A percentile compares a stretch with the other conserved stretches of the same genome.
phyloP scores from a whole-genome alignment of 495 filamentous ascomycete genomes.

The Astrothelium macrocarpum region DNA sequence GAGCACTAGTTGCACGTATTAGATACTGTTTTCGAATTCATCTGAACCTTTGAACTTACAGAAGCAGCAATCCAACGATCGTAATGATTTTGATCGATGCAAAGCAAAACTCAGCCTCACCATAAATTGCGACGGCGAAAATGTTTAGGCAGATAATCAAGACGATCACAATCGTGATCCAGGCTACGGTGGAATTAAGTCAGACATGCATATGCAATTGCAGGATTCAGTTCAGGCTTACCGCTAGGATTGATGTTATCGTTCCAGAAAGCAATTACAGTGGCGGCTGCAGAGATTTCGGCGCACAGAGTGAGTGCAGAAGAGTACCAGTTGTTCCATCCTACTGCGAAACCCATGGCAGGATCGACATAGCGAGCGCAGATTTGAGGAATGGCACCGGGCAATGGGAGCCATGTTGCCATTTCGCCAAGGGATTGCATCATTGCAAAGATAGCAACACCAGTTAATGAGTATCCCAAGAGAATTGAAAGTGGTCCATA shows the following conservation, averaged over 20 bases:
- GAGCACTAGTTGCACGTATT: too few relatives aligned
- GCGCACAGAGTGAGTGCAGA: constrained; percentile 19
- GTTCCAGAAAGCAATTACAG: constrained; percentile 43
- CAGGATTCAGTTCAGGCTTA: not conserved
- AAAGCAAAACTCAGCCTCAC: constrained; percentile 40
- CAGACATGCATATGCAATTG: constrained; percentile 17
- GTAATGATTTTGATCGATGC: constrained; percentile 38
- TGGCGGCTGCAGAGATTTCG: constrained; percentile 33
- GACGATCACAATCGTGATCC: constrained; percentile 39
- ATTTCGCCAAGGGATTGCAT: constrained; percentile 56
- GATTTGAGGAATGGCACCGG: constrained; percentile 49
- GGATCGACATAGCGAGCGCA: constrained; percentile 53
- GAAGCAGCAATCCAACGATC: constrained; percentile 34
- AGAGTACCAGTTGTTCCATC: constrained; percentile 36
- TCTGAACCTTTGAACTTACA: constrained; percentile 6
- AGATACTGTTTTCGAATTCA: too few relatives aligned
- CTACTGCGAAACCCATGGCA: constrained; percentile 53
- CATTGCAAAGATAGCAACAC: constrained; percentile 50
- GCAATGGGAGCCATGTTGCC: constrained; percentile 49
- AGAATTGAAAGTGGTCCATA: constrained; percentile 54
- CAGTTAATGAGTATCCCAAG: constrained; percentile 55
- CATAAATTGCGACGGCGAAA: constrained; percentile 38
- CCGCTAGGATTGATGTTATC: constrained; percentile 10
- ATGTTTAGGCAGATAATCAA: constrained; percentile 37
- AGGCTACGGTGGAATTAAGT: constrained; percentile 23